phyloP scores from a whole-genome alignment of 2,329 filamentous ascomycete genomes.

The Incumbomyces lentus region DNA sequence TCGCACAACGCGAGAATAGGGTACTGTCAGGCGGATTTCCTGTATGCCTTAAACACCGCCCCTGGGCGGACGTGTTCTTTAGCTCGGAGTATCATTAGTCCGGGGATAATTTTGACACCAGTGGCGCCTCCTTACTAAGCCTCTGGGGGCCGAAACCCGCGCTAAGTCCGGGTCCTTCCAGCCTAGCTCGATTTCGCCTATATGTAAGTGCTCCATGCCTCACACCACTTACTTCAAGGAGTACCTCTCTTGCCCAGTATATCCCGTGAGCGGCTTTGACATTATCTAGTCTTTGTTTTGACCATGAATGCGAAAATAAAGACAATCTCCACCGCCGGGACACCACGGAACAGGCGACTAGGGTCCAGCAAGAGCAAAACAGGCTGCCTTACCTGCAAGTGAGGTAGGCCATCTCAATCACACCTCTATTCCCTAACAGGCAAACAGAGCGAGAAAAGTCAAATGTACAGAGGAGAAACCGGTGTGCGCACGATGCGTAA shows the following conservation, averaged over 20 bases:
- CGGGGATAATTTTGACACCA: too few relatives aligned
- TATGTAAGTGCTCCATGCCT: too few relatives aligned
- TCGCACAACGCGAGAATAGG: too few relatives aligned
- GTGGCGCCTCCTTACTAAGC: too few relatives aligned
- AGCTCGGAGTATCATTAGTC: too few relatives aligned
- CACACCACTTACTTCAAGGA: too few relatives aligned
- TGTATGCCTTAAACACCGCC: too few relatives aligned
- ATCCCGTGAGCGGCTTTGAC: neutral
- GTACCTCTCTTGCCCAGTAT: neutral
- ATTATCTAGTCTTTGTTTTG: neutral
- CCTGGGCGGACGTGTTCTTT: too few relatives aligned
- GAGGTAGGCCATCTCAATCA: neutral
- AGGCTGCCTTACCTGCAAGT: conserved; percentile 7
- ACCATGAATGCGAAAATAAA: neutral
- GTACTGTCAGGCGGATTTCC: too few relatives aligned
- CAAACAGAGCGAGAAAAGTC: conserved; percentile 3
- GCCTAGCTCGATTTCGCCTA: too few relatives aligned
- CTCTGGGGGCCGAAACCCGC: too few relatives aligned
- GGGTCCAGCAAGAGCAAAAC: conserved; percentile 3
- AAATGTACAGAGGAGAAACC: conserved; percentile 4
- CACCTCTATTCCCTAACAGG: neutral
- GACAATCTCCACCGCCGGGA: neutral
- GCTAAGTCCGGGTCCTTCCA: too few relatives aligned
- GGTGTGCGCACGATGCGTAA: conserved; percentile 1
- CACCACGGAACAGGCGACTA: neutral